phyloP scores from a whole-genome alignment of 2,329 filamentous ascomycete genomes.

The Sporothrix mexicana region DNA sequence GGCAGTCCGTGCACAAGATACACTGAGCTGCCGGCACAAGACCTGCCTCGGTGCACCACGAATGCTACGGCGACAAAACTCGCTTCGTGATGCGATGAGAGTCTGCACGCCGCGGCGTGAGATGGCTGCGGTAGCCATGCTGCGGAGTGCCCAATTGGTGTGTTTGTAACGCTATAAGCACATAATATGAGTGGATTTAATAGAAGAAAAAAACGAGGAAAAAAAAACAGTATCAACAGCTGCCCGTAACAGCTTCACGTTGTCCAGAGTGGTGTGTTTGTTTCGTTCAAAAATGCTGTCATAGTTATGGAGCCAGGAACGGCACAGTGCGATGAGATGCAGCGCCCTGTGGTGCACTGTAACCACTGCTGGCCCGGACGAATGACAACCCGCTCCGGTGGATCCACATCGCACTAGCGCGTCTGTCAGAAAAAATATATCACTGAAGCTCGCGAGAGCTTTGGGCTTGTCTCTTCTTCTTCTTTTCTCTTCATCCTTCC shows the following conservation, averaged over 20 bases:
- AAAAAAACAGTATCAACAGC: too few relatives aligned
- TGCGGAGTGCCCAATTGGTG: neutral
- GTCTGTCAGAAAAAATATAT: conserved; percentile 40
- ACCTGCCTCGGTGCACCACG: neutral
- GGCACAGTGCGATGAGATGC: conserved; percentile 18
- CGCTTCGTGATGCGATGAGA: neutral
- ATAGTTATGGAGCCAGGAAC: neutral
- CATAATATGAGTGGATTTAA: neutral
- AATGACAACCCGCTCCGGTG: conserved; percentile 34
- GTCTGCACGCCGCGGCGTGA: conserved; percentile 24
- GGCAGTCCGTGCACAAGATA: neutral
- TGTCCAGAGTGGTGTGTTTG: conserved; percentile 26
- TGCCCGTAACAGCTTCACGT: neutral
- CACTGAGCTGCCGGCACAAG: neutral
- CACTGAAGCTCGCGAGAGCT: conserved; percentile 29
- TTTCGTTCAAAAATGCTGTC: conserved; percentile 2
- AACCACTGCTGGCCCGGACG: conserved; percentile 15
- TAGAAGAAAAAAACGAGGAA: neutral
- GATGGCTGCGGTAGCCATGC: conserved; percentile 27
- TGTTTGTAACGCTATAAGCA: neutral
- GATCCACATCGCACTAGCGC: conserved; percentile 24
- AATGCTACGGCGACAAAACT: neutral
- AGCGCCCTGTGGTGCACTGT: neutral
- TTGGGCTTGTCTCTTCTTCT: conserved; percentile 46
- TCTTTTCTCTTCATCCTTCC: conserved; percentile 82